Evolutionary conservation across 768 basidiomycete genomes (phyloP), one percentile per base, ranked within the genome.

Genomic region (Leucosporidium creatinivorum): DNA sequence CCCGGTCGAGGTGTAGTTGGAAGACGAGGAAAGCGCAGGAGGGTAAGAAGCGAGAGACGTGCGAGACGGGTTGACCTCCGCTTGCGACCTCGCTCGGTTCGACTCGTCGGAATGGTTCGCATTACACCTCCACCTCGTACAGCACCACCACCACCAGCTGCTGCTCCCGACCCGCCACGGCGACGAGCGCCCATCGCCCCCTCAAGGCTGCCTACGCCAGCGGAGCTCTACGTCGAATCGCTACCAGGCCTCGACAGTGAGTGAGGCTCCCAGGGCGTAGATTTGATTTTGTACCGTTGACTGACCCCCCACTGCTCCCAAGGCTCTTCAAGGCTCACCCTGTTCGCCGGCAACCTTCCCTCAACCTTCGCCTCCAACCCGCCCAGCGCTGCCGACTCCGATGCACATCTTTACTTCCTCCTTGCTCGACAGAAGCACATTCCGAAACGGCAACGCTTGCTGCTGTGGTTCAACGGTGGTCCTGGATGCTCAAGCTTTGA

Each of bases 401-500:
- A 85, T 10, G 82, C 90, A 0, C 90, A 93, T 76, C 77, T 93
- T 19, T 94, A 85, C 81, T 99, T 97, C 77, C 85, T 97, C 61
- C 83, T 98, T 79, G 81, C 91, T 36, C 91, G 92, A 78, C 89
- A 91, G 57, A 83, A 91, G 63, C 83, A 90, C 69, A 81, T 82
- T 23, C 91, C 93, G 23, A 93, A 97, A 75, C 90, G 84, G 76
- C 87, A 93, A 77, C 81, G 94, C 30, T 78, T 97, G 18, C 84
- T 98, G 75, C 92, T 98, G 75, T 99, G 96, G 96, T 62, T 66
- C 28, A 72, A 73, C 26, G 66, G 68, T 49, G 94, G 94, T 3
- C 94, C 94, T 23, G 96, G 96, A 31, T 98, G 96, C 77, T 96
- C 93, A 0, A 92, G 91, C 2, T 94, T 97, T 76, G 93, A 96